Evolutionary conservation across 2,329 filamentous ascomycete species (phyloP).

Genomic region (Periglandula ipomoeae): DNA sequence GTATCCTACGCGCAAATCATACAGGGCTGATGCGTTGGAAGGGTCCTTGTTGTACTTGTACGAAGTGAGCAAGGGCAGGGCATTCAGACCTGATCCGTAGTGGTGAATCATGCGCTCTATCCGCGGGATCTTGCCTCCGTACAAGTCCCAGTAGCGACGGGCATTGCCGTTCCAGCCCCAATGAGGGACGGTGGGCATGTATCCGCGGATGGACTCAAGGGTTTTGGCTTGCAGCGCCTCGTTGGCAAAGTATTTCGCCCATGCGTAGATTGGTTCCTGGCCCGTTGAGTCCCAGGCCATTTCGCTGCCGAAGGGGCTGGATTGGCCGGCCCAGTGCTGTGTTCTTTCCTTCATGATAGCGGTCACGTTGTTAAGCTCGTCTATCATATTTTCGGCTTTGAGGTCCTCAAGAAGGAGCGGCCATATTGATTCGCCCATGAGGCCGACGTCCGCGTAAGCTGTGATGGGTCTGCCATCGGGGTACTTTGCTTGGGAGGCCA

Average conservation of each 20-base stretch:
- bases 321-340: slow-evolving; percentile 37
- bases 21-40: slow-evolving; percentile 29
- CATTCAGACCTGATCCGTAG: slow-evolving; percentile 50
- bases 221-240: slow-evolving; percentile 27
- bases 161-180: slow-evolving; percentile 57
- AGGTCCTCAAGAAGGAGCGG: slow-evolving; percentile 43
- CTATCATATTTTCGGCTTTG: slow-evolving; percentile 32
- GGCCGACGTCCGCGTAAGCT: slow-evolving; percentile 35
- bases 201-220: slow-evolving; percentile 44
- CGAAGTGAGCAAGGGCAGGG: slow-evolving; percentile 41
- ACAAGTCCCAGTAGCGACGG: slow-evolving; percentile 49
- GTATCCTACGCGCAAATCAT: slow-evolving; percentile 45
- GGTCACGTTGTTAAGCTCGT: slow-evolving; percentile 31
- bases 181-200: slow-evolving; percentile 47
- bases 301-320: slow-evolving; percentile 49
- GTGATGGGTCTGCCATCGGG: slow-evolving; percentile 23
- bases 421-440: slow-evolving; percentile 53
- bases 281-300: slow-evolving; percentile 56
- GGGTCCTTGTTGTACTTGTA: slow-evolving; percentile 31
- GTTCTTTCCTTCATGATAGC: slow-evolving; percentile 39
- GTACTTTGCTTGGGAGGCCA: neutral
- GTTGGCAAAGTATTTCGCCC: slow-evolving; percentile 31
- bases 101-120: slow-evolving; percentile 44
- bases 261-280: slow-evolving; percentile 53
- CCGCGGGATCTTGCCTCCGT: slow-evolving; percentile 31